Conservation (phyloP, 352 stramenopile species). For the Globisporangium ultimum region DNA sequence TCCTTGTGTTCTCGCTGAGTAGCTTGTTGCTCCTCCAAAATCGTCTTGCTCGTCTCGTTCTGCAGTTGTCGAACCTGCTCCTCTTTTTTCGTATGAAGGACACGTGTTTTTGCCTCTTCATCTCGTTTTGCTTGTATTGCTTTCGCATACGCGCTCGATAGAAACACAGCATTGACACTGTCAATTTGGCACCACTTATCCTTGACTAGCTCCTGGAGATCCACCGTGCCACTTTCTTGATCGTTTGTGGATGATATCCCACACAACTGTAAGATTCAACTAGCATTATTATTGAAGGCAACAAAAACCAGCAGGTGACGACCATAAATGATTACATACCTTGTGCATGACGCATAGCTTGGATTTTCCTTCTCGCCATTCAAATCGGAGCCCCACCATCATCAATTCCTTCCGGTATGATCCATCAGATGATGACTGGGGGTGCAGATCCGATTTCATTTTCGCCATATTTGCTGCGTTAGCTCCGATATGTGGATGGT, state of each 20-base stretch:
- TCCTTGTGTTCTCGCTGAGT: slow-evolving; percentile 28
- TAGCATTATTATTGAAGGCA: not conserved
- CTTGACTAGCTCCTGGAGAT: not conserved
- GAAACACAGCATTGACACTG: slow-evolving; percentile 44
- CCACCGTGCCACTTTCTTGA: not conserved
- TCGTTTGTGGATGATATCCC: not conserved
- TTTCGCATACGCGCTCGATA: slow-evolving; percentile 40
- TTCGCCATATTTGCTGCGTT: not conserved
- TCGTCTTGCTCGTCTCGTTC: slow-evolving; percentile 36
- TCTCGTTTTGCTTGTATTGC: slow-evolving; percentile 26
- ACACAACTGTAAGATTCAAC: not conserved
- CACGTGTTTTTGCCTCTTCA: slow-evolving; percentile 31
- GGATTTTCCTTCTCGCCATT: slow-evolving; percentile 63
- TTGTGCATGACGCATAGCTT: slow-evolving; percentile 63
- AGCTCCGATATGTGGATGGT: not conserved
- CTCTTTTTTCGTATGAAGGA: slow-evolving; percentile 28
- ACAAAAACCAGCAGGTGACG: not conserved
- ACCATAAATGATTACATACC: slow-evolving; percentile 19
- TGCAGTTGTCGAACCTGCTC: slow-evolving; percentile 38
- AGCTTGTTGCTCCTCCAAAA: slow-evolving; percentile 31
- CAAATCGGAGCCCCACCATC: slow-evolving; percentile 52
- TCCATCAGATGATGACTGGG: not conserved
- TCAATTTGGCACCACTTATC: slow-evolving; percentile 37
- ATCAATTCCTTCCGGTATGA: slow-evolving; percentile 36
- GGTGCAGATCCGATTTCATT: not conserved